Evolutionary conservation across 768 basidiomycete species (phyloP), one percentile per base, ranked within the genome.

Genomic region (Mycena galopus): DNA sequence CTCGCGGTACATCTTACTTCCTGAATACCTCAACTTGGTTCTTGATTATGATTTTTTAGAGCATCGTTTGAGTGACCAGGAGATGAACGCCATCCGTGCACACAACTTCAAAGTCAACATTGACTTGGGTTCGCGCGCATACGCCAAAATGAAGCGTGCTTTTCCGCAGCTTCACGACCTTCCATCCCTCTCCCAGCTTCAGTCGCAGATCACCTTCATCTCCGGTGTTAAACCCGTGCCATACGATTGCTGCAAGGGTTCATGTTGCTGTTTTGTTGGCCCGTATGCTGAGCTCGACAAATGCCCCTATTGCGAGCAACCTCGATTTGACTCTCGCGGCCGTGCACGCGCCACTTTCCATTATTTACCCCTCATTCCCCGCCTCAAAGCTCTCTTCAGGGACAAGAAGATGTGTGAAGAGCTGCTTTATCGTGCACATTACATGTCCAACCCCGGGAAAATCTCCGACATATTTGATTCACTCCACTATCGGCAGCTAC

Each of bases 211-310:
- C 29, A 39, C 61, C 21, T 58, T 64, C 37, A 17, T 71, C 27
- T 71, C 69, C 2, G 69, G 61, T 12, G 14, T 71, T 29, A 58
- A 64, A 60, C 53, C 53, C 30, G 62, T 37, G 35, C 35, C 35
- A 37, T 85, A 79, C 73, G 75, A 87, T 73, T 87, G 86, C 74
- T 89, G 88, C 75, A 57, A 77, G 29, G 83, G 84, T 61, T 85
- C 83, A 0, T 88, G 88, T 71, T 75, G 75, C 60, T 82, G 80
- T 67, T 88, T 77, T 71, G 74, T 79, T 19, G 85, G 85, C 1
- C 75, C 79, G 0, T 77, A 82, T 39, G 73, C 67, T 8, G 73
- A 80, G 5, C 60, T 77, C 19, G 65, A 74, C 0, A 25, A 23
- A 4, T 89, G 87, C 67, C 82, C 82, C 1, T 77, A 77, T 72